A percentile compares a stretch with the other conserved stretches of the same genome.
Evolutionary conservation across 2,329 filamentous ascomycete genomes (phyloP).

Genomic region (Cercospora brassicicola): DNA sequence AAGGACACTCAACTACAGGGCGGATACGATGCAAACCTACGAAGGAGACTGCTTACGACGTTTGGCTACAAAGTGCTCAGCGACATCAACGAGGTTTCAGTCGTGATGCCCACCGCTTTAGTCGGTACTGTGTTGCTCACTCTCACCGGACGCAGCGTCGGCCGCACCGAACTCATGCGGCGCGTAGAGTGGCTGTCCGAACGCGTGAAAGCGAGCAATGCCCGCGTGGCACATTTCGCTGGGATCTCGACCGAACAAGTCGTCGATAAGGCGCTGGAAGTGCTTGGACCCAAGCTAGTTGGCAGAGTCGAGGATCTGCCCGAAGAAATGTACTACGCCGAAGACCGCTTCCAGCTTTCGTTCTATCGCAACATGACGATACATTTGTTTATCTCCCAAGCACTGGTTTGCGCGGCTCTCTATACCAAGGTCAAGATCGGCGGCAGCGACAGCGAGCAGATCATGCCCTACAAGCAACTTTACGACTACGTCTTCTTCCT

Average conservation of each 20-base stretch:
- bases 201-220: conserved; percentile 80
- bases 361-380: conserved; percentile 99
- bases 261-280: conserved; percentile 84
- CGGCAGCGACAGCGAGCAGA: conserved; percentile 72
- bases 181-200: conserved; percentile 87
- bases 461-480: conserved; percentile 65
- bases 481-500: conserved; percentile 81
- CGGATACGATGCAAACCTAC: conserved; percentile 52
- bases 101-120: conserved; percentile 96
- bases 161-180: conserved; percentile 78
- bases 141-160: conserved; percentile 85
- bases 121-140: conserved; percentile 93
- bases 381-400: conserved; percentile 92
- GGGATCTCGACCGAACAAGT: conserved; percentile 76
- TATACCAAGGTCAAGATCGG: conserved; percentile 90
- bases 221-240: conserved; percentile 90
- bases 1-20: conserved; percentile 35
- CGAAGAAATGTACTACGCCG: conserved; percentile 90
- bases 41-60: conserved; percentile 72
- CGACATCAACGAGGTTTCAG: conserved; percentile 93
- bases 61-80: conserved; percentile 89
- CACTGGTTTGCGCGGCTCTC: conserved; percentile 83
- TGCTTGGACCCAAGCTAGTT: conserved; percentile 85
- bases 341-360: conserved; percentile 90
- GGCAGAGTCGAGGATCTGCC: conserved; percentile 75